Conservation (phyloP, 768 basidiomycete species). For the Boletus bicolor region DNA sequence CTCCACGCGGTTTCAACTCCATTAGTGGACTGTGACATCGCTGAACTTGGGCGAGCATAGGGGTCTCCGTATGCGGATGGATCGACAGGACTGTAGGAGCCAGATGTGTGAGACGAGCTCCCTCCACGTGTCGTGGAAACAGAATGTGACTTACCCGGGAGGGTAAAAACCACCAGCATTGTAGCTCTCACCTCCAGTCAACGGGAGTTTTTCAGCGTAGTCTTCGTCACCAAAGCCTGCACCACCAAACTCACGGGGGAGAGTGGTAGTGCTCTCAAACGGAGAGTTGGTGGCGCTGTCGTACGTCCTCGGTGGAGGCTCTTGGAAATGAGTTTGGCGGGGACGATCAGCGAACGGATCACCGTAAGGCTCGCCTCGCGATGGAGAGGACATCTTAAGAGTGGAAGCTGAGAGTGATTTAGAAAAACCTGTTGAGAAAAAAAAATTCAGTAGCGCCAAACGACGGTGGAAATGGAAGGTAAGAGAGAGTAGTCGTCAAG, state of each 20-base stretch:
- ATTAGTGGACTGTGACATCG: constrained; percentile 51
- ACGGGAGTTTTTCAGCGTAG: constrained; percentile 70
- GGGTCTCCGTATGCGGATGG: constrained; percentile 67
- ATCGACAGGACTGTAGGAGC: constrained; percentile 43
- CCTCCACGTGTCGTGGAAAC: background rate
- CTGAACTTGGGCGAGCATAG: constrained; percentile 52
- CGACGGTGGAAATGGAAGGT: constrained; percentile 5
- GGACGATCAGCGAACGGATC: constrained; percentile 77
- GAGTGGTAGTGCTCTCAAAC: constrained; percentile 55
- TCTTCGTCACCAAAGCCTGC: constrained; percentile 60
- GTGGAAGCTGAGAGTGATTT: background rate
- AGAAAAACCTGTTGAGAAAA: constrained; percentile 6
- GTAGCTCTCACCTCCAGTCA: constrained; percentile 57
- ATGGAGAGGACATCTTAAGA: constrained; percentile 25
- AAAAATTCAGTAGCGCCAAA: constrained; percentile 11
- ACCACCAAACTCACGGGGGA: constrained; percentile 52
- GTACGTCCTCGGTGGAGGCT: constrained; percentile 50
- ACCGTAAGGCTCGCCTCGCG: constrained; percentile 37
- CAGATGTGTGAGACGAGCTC: constrained; percentile 2
- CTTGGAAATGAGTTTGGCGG: constrained; percentile 54
- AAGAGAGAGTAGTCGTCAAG: constrained; percentile 11
- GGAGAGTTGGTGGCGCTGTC: constrained; percentile 40
- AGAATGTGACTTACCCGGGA: constrained; percentile 51
- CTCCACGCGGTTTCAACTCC: constrained; percentile 61
- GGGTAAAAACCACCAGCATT: constrained; percentile 66